Percentiles rank a stretch among this genome's conserved stretches.
These are phyloP conservation scores for Blastocystis sp. DNA, from an alignment of 352 stramenopile species.

Conservation along the genomic window DNA sequence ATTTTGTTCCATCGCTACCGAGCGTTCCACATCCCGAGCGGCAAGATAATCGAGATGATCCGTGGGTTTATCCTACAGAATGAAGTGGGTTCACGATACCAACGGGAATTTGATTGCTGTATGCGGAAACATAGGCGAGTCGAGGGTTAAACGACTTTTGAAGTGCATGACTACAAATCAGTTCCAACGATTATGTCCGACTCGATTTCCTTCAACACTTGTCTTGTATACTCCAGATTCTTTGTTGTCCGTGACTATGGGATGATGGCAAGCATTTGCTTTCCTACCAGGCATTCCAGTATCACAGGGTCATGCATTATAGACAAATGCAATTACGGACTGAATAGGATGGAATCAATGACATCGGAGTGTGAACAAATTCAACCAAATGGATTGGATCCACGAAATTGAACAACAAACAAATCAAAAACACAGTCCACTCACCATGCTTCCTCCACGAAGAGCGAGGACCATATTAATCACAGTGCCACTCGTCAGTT, in stretches of 20 bases:
- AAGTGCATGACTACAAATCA: background rate
- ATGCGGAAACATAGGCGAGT: background rate
- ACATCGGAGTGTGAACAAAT: too few relatives aligned
- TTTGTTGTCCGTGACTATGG: background rate
- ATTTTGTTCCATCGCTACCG: too few relatives aligned
- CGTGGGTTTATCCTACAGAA: background rate
- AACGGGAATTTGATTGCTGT: background rate
- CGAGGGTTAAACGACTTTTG: background rate
- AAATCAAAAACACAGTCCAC: slow-evolving; percentile 6
- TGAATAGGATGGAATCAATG: too few relatives aligned
- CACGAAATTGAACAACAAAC: slow-evolving; percentile 22
- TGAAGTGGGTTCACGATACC: background rate
- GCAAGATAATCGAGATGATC: background rate
- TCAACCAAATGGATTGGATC: too few relatives aligned
- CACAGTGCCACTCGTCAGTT: slow-evolving; percentile 53
- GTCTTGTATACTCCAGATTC: background rate
- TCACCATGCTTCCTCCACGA: slow-evolving; percentile 39
- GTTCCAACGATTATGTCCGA: background rate
- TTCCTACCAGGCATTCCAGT: background rate
- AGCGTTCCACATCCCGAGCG: background rate
- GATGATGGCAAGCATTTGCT: background rate
- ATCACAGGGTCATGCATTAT: background rate
- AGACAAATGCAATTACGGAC: too few relatives aligned
- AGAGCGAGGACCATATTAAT: slow-evolving; percentile 57
- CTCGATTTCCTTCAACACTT: background rate